Base-by-base conservation (phyloP, 2,329 filamentous ascomycete species). In the Aspergillus awamori region DNA sequence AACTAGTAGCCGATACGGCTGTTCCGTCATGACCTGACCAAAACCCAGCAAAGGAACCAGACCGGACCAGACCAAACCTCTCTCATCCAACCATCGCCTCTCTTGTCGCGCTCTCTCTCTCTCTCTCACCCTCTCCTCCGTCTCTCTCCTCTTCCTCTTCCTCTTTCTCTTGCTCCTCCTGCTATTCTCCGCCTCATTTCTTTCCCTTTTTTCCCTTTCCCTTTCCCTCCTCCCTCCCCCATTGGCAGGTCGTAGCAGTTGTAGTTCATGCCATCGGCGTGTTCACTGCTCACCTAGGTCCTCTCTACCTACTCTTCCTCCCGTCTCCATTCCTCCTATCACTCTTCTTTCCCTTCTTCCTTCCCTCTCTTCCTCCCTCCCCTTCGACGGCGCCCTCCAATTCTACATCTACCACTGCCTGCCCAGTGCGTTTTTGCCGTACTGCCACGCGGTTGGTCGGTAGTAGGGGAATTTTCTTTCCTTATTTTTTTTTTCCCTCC, bases 401-500 rank as follows among this genome's bases (percentile, higher is more conserved):
- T 45, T 58, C 60, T 55, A 64, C 59, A 56, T 55, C 43, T 61
- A 64, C 63, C 63, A 62, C 66, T 75, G 67, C 68, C 67, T 58
- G 70, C 74, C 47, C 47, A 51, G 47, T 67, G 67, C 71, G 68
- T 65, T 67, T 67, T 66, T 59, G 53, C 57, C 66, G 70, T 72
- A 71, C 72, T 73, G 68, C 65, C 61, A 65, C 68, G 68, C 68
- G 69, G 65, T 69, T 67, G 68, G 67, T 70, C 62, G 68, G 65
- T 63, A 62, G 59, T 54, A 56, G 61, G 53, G 68, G 62, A 62
- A 45, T 56, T 58, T 61, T 58, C 48, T 48, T 54, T 41, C 17
- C 48, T 57, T 60, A 33, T 51, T 56, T 55, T 59, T 60, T 60
- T 47, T 57, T 57, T 36, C 56, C 54, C 53, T 59, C 59, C 51